These are phyloP conservation scores for Aspergillus oerlinghausenensis DNA, from an alignment of 2,329 filamentous ascomycete species.

Conservation along the genomic window DNA sequence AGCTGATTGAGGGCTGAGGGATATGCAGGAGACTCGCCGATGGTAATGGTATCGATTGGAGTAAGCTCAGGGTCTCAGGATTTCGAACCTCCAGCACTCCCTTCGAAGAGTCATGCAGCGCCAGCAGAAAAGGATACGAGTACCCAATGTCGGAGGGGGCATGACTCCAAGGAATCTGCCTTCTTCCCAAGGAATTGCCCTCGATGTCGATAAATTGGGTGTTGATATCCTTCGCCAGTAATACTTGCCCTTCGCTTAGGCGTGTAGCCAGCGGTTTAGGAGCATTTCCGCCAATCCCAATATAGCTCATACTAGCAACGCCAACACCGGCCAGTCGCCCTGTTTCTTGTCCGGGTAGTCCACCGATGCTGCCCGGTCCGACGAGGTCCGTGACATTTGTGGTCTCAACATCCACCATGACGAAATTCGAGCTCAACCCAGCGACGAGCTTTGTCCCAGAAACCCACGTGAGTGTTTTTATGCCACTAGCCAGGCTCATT, in stretches of 20 bases:
- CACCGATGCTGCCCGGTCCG: slow-evolving; percentile 67
- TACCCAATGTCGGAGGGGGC: slow-evolving; percentile 91
- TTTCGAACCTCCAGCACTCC: slow-evolving; percentile 87
- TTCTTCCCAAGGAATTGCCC: slow-evolving; percentile 74
- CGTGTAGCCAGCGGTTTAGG: slow-evolving; percentile 84
- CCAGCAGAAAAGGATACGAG: slow-evolving; percentile 92
- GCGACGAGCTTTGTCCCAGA: slow-evolving; percentile 81
- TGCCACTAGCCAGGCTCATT: slow-evolving; percentile 72
- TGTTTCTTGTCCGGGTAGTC: slow-evolving; percentile 59
- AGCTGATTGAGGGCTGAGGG: slow-evolving; percentile 82
- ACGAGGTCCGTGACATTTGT: slow-evolving; percentile 71
- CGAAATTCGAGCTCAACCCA: slow-evolving; percentile 86
- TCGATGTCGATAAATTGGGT: slow-evolving; percentile 84
- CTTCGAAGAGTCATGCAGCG: slow-evolving; percentile 76
- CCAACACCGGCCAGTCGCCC: slow-evolving; percentile 78
- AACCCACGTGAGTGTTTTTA: slow-evolving; percentile 88
- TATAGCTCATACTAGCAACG: slow-evolving; percentile 89
- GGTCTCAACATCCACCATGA: slow-evolving; percentile 78
- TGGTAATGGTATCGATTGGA: slow-evolving; percentile 79
- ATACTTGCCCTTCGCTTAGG: slow-evolving; percentile 74
- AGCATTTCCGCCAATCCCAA: slow-evolving; percentile 87
- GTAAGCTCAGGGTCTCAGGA: slow-evolving; percentile 80
- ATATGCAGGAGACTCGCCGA: slow-evolving; percentile 84
- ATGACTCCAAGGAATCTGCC: slow-evolving; percentile 85
- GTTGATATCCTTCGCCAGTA: slow-evolving; percentile 97